Base-by-base conservation (phyloP, 352 stramenopile species). In the Phytophthora parvispora region DNA sequence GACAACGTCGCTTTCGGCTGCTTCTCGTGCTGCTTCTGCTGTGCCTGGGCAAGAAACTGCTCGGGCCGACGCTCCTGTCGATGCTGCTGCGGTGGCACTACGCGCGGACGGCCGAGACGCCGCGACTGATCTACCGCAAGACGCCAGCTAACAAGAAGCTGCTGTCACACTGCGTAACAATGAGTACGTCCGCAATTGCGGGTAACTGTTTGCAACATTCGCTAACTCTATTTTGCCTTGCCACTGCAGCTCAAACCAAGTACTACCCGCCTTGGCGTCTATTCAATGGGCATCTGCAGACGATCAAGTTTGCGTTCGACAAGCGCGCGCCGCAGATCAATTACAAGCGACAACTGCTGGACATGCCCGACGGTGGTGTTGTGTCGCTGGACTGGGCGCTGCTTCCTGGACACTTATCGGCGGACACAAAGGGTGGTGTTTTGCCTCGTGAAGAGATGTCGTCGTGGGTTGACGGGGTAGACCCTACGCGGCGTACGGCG, bases 351-450 rank as follows among this genome's bases (percentile, higher is more conserved):
- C 79, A 93, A 63, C 72, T 86, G 0, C 62, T 94, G 5, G 75
- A 87, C 52, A 75, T 90, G 60, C 78, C 76, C 3, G 83, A 93
- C 48, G 85, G 85, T 28, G 85, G 85, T 16, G 73, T 92, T 13
- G 70, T 91, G 20, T 90, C 86, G 4, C 59, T 93, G 10, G 86
- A 93, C 63, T 93, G 86, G 86, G 86, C 78, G 8, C 53, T 74
- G 5, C 67, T 63, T 31, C 60, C 60, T 24, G 59, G 28, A 40
- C 60, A 73, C 24, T 51, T 32, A 4, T n/a, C 34, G 8, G 36
- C 24, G 75, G 31, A 56, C 74, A 22, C 42, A 3, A 54, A 74
- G 42, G 40, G 54, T 45, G 38, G 64, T 16, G 47, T 43, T 7
- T 61, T 59, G 15, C 32, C 47, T 1, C 10, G 38, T 28, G 34